These are phyloP conservation scores for Astraeus odoratus DNA, from an alignment of 768 basidiomycete genomes.

Conservation along the genomic window DNA sequence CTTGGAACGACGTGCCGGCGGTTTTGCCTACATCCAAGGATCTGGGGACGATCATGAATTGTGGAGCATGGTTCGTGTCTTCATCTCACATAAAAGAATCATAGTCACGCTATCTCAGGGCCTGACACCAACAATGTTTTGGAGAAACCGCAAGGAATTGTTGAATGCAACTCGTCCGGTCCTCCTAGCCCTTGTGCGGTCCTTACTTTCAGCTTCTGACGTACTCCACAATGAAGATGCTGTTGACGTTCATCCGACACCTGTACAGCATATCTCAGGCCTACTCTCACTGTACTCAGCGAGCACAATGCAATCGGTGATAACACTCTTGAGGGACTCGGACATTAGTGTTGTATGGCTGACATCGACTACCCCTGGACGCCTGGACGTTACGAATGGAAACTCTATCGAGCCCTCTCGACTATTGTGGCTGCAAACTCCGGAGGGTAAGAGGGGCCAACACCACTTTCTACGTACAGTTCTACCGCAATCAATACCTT, in stretches of 20 bases:
- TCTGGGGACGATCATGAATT: slow-evolving; percentile 93
- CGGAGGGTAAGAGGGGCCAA: slow-evolving; percentile 49
- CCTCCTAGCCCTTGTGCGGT: slow-evolving; percentile 33
- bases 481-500: slow-evolving; percentile 43
- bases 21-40: slow-evolving; percentile 87
- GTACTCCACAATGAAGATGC: background rate
- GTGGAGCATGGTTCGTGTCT: slow-evolving; percentile 62
- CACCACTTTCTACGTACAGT: slow-evolving; percentile 39
- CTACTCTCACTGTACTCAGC: slow-evolving; percentile 35
- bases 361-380: background rate
- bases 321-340: background rate
- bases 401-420: background rate
- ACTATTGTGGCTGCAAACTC: slow-evolving; percentile 21
- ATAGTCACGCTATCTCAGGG: slow-evolving; percentile 40
- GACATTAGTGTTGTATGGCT: slow-evolving; percentile 15
- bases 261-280: slow-evolving; percentile 28
- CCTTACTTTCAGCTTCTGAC: slow-evolving; percentile 7
- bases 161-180: slow-evolving; percentile 40
- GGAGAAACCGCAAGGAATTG: slow-evolving; percentile 47
- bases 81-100: slow-evolving; percentile 1
- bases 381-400: background rate
- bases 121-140: slow-evolving; percentile 67
- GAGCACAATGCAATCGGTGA: slow-evolving; percentile 17
- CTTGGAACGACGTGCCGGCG: slow-evolving; percentile 52
- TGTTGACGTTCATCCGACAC: background rate